phyloP scores from a whole-genome alignment of 2,329 filamentous ascomycete species.

The Trichoderma sp. region DNA sequence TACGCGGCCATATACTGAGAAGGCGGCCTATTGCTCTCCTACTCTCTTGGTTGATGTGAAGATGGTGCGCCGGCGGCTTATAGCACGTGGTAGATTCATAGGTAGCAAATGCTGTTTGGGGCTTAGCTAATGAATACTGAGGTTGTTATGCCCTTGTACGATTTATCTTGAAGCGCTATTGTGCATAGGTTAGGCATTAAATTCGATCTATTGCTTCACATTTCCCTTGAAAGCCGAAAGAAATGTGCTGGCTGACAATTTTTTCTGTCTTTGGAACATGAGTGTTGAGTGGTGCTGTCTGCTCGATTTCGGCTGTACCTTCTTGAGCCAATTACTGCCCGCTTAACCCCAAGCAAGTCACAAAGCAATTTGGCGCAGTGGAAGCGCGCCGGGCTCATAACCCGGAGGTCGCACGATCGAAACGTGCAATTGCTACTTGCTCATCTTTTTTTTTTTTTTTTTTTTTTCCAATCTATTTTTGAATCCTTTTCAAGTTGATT shows the following conservation, averaged over 20 bases:
- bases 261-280: background rate
- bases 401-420: constrained; percentile 22
- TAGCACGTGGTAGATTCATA: constrained; percentile 5
- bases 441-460: background rate
- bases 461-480: no score
- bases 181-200: background rate
- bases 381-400: constrained; percentile 23
- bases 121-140: background rate
- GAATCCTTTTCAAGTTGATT: no score
- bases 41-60: background rate
- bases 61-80: background rate
- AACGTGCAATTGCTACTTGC: constrained; percentile 18
- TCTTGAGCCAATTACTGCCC: background rate
- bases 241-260: background rate
- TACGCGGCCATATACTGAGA: background rate
- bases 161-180: background rate
- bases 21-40: background rate
- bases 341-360: background rate
- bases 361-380: constrained; percentile 22
- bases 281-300: background rate
- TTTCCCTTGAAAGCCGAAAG: background rate
- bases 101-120: background rate
- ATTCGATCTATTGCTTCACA: background rate
- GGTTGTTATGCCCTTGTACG: background rate
- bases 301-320: background rate